Base-by-base conservation (phyloP, 2,329 filamentous ascomycete genomes). In the Claviceps monticola region DNA sequence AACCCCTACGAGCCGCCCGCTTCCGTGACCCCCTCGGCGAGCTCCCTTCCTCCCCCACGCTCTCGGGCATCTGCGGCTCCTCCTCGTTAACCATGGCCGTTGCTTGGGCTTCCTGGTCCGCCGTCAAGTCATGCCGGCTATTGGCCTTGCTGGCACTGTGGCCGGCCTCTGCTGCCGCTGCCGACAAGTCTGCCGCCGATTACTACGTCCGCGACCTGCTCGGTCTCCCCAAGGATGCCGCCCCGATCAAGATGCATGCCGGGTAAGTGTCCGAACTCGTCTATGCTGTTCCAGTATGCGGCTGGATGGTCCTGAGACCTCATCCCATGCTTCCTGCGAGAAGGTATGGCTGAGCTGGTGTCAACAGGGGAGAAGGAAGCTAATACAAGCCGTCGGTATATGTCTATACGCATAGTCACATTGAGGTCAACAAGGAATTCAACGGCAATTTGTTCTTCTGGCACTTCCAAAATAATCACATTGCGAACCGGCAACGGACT, bases 391-490 rank as follows among this genome's bases (percentile, higher is more conserved):
- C 50, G 34, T 46, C 23, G 34, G 13, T 13, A 3, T n/a, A 14
- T n/a, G 14, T 34, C 29, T 58, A 36, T 41, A 6, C 64, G 38
- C 41, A 6, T 64, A 95, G 89, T 51, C 93, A 98, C 71, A 84
- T 98, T 66, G 90, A 97, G 70, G 78, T 98, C 61, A 86, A 83
- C 37, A 79, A 85, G 19, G 83, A 88, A 58, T 79, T 85, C 66
- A 88, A 97, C 65, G 91, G 88, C 59, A 95, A 97, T 68, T 71
- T 98, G 17, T 98, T 97, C 75, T 98, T 98, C 74, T 98, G 93
- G 93, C 88, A 96, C 63, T 96, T 87, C 65, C 82, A 95, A 65
- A 97, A 97, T 65, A 80, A 87, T 59, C 93, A 98, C 67, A 95
- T 98, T 59, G 91, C 89, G 53, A 87, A 97, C 65, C 81, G 79